Base-by-base conservation (phyloP, 768 basidiomycete genomes). In the Cystoderma amianthinum region DNA sequence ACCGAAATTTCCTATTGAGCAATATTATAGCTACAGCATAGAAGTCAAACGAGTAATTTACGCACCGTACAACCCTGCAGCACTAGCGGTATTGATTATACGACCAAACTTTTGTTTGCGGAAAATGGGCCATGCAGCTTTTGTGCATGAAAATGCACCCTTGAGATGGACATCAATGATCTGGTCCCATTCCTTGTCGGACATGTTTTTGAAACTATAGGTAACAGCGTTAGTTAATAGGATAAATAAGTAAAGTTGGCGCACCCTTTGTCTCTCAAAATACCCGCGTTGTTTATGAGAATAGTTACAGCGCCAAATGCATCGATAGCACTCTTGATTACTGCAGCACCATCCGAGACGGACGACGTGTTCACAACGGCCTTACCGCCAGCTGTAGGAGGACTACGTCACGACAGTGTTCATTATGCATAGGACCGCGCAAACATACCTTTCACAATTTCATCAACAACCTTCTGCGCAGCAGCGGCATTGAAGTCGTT, bases 51-150 rank as follows among this genome's bases (percentile, higher is more conserved):
- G 19, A 17, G 37, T 9, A 15, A 32, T 28, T 13, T 19, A 57
- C 75, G 28, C 42, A 87, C 88, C 93, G 53, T 94, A 95, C 23
- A 97, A 65, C 4, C 95, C 95, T 45, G 95, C 93, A 18, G 95
- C 90, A 52, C 90, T 93, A 17, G 92, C 71, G n/a, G 88, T 92
- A 64, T 96, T 99, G 53, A 99, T 73, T 46, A 99, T 73, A 42
- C 94, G 82, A 3, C 96, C 96, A 49, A 88, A 97, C 68, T 93
- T 86, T 59, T 94, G 91, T 52, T 87, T 90, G 49, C 93, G 76
- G 73, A 99, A 95, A 55, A 87, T 66, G 10, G 93, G 91, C 96
- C 96, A 99, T 23, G 80, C 93, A 28, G 96, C 94, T 59, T 93
- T 95, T 23, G 88, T 86, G 59, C 90, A 93, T 5, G 90, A 68